phyloP scores from a whole-genome alignment of 768 basidiomycete species.

The Exidia glandulosa region DNA sequence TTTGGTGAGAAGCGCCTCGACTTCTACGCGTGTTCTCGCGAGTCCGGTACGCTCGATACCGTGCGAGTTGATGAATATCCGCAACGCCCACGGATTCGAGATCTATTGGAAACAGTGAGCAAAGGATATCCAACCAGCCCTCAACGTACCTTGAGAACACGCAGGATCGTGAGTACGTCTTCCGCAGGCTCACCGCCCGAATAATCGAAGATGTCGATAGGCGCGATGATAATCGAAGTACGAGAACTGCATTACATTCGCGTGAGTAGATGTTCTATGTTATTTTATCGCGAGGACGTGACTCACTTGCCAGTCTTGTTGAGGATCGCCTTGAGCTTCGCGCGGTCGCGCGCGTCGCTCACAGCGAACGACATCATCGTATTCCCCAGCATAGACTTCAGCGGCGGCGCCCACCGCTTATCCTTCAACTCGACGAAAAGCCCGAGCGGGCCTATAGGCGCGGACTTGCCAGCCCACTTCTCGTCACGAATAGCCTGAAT shows the following conservation, averaged over 20 bases:
- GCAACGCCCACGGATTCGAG: slow-evolving; percentile 41
- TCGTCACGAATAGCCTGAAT: slow-evolving; percentile 38
- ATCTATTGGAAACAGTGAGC: not conserved
- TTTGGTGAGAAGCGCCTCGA: slow-evolving; percentile 35
- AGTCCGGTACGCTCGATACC: slow-evolving; percentile 66
- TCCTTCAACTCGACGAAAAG: slow-evolving; percentile 66
- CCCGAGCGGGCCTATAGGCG: slow-evolving; percentile 74
- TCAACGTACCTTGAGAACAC: slow-evolving; percentile 60
- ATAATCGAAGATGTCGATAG: slow-evolving; percentile 76
- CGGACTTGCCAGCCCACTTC: slow-evolving; percentile 48
- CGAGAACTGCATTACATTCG: slow-evolving; percentile 26
- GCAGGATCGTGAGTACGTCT: slow-evolving; percentile 63
- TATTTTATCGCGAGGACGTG: slow-evolving; percentile 9
- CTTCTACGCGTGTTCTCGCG: slow-evolving; percentile 50
- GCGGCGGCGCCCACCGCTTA: slow-evolving; percentile 50
- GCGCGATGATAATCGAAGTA: slow-evolving; percentile 48
- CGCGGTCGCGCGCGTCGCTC: slow-evolving; percentile 57
- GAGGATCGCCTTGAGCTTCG: slow-evolving; percentile 40
- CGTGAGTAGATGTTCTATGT: not conserved
- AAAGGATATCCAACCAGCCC: not conserved
- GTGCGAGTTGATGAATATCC: slow-evolving; percentile 67
- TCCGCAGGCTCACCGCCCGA: slow-evolving; percentile 56
- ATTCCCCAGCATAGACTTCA: slow-evolving; percentile 48
- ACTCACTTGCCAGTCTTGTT: slow-evolving; percentile 53
- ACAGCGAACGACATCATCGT: slow-evolving; percentile 67